Percentiles rank a stretch among this genome's conserved stretches.
Evolutionary conservation across 1,139 yeast genomes (phyloP).

Genomic region (Eremothecium cymbalariae): DNA sequence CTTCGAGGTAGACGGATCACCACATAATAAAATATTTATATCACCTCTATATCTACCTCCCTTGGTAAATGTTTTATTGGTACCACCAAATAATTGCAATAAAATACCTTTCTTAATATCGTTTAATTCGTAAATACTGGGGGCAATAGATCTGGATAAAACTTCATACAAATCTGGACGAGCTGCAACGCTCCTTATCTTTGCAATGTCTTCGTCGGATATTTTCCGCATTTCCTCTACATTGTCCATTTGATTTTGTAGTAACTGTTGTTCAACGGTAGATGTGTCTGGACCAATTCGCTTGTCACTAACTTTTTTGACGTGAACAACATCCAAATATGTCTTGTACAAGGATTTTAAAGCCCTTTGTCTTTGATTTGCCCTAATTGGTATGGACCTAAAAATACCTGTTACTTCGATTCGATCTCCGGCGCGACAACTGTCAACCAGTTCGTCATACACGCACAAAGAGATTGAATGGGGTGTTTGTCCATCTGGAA

Average conservation of each 20-base stretch:
- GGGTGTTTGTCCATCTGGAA: slow-evolving; percentile 99
- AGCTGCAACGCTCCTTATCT: slow-evolving; percentile 51
- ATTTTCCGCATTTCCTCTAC: slow-evolving; percentile 69
- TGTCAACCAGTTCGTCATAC: slow-evolving; percentile 91
- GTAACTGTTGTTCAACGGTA: slow-evolving; percentile 52
- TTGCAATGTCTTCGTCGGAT: slow-evolving; percentile 57
- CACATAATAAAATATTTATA: slow-evolving; percentile 79
- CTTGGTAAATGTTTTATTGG: slow-evolving; percentile 77
- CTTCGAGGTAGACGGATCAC: slow-evolving; percentile 99
- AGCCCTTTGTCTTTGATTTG: slow-evolving; percentile 78
- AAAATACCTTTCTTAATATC: slow-evolving; percentile 94
- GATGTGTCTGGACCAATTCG: slow-evolving; percentile 76
- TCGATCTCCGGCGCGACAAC: slow-evolving; percentile 94
- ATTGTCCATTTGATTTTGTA: slow-evolving; percentile 35
- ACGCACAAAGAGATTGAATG: slow-evolving; percentile 91
- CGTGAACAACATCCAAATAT: slow-evolving; percentile 87
- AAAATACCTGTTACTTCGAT: slow-evolving; percentile 93
- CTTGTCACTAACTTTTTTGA: slow-evolving; percentile 75
- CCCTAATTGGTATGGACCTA: slow-evolving; percentile 84
- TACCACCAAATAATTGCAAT: slow-evolving; percentile 89
- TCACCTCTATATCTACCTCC: slow-evolving; percentile 98
- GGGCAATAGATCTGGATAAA: slow-evolving; percentile 88
- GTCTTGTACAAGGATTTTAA: slow-evolving; percentile 83
- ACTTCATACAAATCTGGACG: slow-evolving; percentile 80
- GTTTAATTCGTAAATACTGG: slow-evolving; percentile 90